Evolutionary conservation across 305 asterid genomes (phyloP).

Genomic region (Vinca major): DNA sequence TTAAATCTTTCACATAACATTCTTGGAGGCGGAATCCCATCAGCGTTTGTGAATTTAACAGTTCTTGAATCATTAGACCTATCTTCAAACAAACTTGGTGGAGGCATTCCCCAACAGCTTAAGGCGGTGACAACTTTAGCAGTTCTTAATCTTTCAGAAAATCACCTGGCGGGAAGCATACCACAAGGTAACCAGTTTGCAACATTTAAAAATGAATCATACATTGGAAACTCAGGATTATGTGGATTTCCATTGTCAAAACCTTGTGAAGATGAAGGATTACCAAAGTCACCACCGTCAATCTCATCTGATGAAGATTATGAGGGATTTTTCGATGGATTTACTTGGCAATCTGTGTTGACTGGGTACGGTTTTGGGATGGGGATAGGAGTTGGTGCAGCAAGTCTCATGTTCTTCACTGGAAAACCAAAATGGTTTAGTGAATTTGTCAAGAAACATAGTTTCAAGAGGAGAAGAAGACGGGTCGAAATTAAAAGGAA

Average conservation of each 20-base stretch:
- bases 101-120: constrained; percentile 15
- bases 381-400: background rate
- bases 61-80: constrained; percentile 21
- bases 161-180: constrained; percentile 16
- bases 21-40: constrained; percentile 12
- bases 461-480: background rate
- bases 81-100: constrained; percentile 14
- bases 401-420: constrained; percentile 7
- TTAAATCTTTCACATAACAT: constrained; percentile 19
- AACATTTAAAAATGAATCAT: constrained; percentile 18
- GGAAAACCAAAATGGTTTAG: constrained; percentile 13
- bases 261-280: background rate
- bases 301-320: background rate
- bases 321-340: background rate
- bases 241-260: constrained; percentile 20
- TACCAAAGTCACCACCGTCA: background rate
- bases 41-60: constrained; percentile 5
- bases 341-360: constrained; percentile 12
- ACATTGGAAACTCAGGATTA: constrained; percentile 13
- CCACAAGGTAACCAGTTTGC: constrained; percentile 16
- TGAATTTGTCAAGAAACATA: background rate
- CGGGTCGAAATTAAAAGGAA: constrained; percentile 9
- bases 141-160: constrained; percentile 18
- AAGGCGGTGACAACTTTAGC: constrained; percentile 11
- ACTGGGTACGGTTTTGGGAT: constrained; percentile 7